Evolutionary conservation across 768 basidiomycete genomes (phyloP), one percentile per base, ranked within the genome.

Genomic region (Gelatoporia subvermispora): DNA sequence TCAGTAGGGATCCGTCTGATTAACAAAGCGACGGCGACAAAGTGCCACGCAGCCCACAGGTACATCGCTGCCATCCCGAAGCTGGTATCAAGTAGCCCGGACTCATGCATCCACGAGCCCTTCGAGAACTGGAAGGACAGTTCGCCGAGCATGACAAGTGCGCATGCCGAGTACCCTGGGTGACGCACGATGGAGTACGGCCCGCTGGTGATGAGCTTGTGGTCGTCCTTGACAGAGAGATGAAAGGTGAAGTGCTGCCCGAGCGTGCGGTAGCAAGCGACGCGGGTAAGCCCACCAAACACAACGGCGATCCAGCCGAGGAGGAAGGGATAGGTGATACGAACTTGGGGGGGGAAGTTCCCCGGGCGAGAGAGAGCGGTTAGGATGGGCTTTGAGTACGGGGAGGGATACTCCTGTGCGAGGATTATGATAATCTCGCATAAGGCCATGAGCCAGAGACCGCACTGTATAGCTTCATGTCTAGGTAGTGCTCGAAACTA

Each of bases 161-260:
- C 28, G 28, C 28, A 43, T 43, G 42, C 53, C 17, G 51, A 45
- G 42, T 60, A 60, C 37, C 48, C 42, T 20, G 53, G 58, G 49
- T 60, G 56, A 11, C 58, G 58, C 17, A 60, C 53, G 23, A 36
- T 35, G 8, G 41, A 41, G 56, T 60, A 60, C 13, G 53, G 53
- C 10, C 56, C 56, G 13, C 21, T 31, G 4, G 50, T 57, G 37
- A 60, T 36, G 22, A 60, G 43, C 31, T 42, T 36, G 49, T 60
- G 58, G 40, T 49, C 41, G 13, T 37, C 35, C 10, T 41, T 25
- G 13, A 53, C 39, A 39, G 53, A 44, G 31, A 55, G 49, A 24
- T 55, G 46, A 46, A 49, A 55, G 4, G 54, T 55, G 45, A 57
- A 60, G 42, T 52, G 43, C 13, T 16, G n/a, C n/a, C 56, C 58